phyloP scores from a whole-genome alignment of 768 basidiomycete species.

The Xerocomellus intermedius region DNA sequence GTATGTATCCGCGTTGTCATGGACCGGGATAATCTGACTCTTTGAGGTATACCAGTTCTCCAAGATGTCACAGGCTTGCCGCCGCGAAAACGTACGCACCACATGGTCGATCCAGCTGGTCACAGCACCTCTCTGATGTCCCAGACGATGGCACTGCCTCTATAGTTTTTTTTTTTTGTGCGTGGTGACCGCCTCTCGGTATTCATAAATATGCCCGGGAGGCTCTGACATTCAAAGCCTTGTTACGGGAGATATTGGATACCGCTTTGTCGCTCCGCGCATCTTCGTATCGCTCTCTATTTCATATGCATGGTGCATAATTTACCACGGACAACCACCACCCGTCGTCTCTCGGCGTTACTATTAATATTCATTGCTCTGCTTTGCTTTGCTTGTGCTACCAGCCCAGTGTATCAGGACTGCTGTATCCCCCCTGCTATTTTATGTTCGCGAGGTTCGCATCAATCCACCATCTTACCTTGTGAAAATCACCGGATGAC shows the following conservation, averaged over 20 bases:
- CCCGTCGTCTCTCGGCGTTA: slow-evolving; percentile 6
- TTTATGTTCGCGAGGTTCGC: slow-evolving; percentile 17
- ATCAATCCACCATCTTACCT: slow-evolving; percentile 13
- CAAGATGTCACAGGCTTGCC: slow-evolving; percentile 56
- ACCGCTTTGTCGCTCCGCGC: slow-evolving; percentile 11
- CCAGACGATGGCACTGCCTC: slow-evolving; percentile 54
- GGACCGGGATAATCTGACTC: slow-evolving; percentile 9
- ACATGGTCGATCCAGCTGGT: slow-evolving; percentile 58
- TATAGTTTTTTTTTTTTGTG: slow-evolving; percentile 35
- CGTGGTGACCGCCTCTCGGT: slow-evolving; percentile 23
- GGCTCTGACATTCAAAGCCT: slow-evolving; percentile 16
- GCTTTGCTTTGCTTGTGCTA: slow-evolving; percentile 17
- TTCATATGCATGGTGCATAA: slow-evolving; percentile 19
- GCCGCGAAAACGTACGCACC: slow-evolving; percentile 60
- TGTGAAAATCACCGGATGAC: slow-evolving; percentile 23
- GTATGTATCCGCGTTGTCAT: slow-evolving; percentile 20
- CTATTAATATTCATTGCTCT: slow-evolving; percentile 14
- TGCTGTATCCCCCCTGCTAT: slow-evolving; percentile 22
- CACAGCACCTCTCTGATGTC: slow-evolving; percentile 52
- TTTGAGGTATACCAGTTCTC: slow-evolving; percentile 20
- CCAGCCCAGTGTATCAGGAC: slow-evolving; percentile 24
- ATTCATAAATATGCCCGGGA: slow-evolving; percentile 15
- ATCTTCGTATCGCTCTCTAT: slow-evolving; percentile 9
- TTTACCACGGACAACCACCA: slow-evolving; percentile 15
- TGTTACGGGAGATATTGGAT: slow-evolving; percentile 10